These are phyloP conservation scores for Nannochloropsis gaditana DNA, from an alignment of 108 stramenopile genomes.

Conservation along the genomic window DNA sequence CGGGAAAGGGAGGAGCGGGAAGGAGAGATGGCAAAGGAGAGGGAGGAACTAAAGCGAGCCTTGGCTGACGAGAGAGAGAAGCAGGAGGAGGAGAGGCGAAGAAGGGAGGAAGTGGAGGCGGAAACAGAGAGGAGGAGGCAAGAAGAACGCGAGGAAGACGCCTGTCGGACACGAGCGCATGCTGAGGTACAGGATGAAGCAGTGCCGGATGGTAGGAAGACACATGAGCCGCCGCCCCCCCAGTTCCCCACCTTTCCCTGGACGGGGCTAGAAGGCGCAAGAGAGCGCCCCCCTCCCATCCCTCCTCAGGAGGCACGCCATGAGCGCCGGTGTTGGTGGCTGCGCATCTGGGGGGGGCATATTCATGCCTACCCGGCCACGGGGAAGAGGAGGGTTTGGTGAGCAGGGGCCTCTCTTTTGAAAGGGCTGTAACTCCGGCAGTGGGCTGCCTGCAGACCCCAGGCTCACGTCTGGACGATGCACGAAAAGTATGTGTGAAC, in stretches of 20 bases:
- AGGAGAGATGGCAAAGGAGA: neutral
- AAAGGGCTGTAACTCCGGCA: no score
- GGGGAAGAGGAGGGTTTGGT: no score
- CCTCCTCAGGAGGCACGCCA: neutral
- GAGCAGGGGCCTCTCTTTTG: no score
- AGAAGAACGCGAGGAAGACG: neutral
- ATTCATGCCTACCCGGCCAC: no score
- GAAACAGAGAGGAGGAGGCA: constrained; percentile 7
- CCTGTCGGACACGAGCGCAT: neutral
- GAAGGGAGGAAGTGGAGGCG: neutral
- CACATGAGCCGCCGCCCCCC: neutral
- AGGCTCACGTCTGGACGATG: no score
- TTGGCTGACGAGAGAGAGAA: neutral
- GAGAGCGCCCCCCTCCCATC: neutral
- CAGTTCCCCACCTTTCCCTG: neutral
- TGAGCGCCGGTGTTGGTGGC: neutral
- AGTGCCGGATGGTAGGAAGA: neutral
- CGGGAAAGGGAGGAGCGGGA: neutral
- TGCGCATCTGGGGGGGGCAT: neutral
- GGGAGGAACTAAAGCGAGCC: neutral
- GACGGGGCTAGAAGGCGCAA: neutral
- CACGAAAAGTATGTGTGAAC: no score
- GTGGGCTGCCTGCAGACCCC: no score
- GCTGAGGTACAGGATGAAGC: neutral
- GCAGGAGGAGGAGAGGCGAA: neutral